Evolutionary conservation across 768 basidiomycete genomes (phyloP).

Genomic region (Roridomyces roridus): DNA sequence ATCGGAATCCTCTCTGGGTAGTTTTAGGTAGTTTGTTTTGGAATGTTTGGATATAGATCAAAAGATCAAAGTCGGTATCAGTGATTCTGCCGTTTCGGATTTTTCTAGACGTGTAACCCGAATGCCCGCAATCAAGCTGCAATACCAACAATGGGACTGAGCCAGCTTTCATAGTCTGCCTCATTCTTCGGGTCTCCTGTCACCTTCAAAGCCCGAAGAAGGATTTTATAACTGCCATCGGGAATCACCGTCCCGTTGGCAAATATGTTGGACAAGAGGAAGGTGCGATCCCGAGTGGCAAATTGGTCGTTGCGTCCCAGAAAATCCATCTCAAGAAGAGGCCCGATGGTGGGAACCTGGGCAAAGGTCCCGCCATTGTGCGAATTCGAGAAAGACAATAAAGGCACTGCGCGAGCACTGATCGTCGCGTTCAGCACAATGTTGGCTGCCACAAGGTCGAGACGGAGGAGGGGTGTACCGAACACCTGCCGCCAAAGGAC

Average conservation of each 20-base stretch:
- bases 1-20: too few relatives aligned
- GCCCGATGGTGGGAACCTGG: conserved; percentile 20
- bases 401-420: conserved; percentile 32
- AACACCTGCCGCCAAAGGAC: conserved; percentile 51
- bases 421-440: conserved; percentile 48
- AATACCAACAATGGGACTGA: conserved; percentile 49
- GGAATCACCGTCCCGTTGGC: conserved; percentile 51
- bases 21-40: too few relatives aligned
- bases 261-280: conserved; percentile 40
- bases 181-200: conserved; percentile 49
- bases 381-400: conserved; percentile 44
- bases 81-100: too few relatives aligned
- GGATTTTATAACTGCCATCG: conserved; percentile 47
- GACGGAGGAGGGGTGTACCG: conserved; percentile 51
- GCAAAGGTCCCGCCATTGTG: conserved; percentile 45
- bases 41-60: too few relatives aligned
- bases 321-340: conserved; percentile 10
- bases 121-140: too few relatives aligned
- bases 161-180: conserved; percentile 52
- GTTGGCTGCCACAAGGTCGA: conserved; percentile 54
- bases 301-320: conserved; percentile 21
- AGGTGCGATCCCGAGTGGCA: conserved; percentile 33
- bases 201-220: conserved; percentile 47
- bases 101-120: too few relatives aligned
- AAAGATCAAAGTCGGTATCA: too few relatives aligned